A percentile compares a stretch with the other conserved stretches of the same genome.
These are phyloP conservation scores for Pyricularia pennisetigena DNA, from an alignment of 2,329 filamentous ascomycete genomes.

Conservation along the genomic window DNA sequence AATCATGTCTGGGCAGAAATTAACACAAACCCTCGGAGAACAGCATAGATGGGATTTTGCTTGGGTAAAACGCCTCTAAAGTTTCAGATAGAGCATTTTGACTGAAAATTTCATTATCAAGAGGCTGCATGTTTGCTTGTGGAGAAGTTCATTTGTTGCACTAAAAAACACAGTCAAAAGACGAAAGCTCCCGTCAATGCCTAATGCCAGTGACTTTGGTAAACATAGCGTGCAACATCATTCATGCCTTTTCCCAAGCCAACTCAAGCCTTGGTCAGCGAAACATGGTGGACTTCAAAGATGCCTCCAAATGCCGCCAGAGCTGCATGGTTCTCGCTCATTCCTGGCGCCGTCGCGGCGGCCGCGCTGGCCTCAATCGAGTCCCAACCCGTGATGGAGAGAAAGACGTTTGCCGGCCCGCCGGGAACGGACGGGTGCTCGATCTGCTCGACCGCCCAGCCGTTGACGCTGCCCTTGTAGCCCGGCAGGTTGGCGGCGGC, in stretches of 20 bases:
- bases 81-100: no score
- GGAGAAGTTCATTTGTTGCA: no score
- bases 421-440: neutral
- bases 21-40: no score
- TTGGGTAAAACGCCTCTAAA: no score
- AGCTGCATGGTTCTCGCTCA: neutral
- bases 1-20: no score
- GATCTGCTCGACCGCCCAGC: neutral
- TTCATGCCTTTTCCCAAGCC: neutral
- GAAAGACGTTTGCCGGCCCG: neutral
- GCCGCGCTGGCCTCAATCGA: neutral
- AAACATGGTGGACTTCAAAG: neutral
- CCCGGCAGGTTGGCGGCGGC: neutral
- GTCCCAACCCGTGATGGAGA: neutral
- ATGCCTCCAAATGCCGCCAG: neutral
- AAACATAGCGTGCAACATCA: no score
- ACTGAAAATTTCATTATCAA: neutral
- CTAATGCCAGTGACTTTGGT: no score
- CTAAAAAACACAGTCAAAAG: no score
- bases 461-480: neutral
- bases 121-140: no score
- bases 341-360: neutral
- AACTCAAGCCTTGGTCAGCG: neutral
- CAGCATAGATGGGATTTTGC: no score
- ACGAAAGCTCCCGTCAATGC: no score